phyloP scores from a whole-genome alignment of 768 basidiomycete genomes.

The Lentinula raphanica region DNA sequence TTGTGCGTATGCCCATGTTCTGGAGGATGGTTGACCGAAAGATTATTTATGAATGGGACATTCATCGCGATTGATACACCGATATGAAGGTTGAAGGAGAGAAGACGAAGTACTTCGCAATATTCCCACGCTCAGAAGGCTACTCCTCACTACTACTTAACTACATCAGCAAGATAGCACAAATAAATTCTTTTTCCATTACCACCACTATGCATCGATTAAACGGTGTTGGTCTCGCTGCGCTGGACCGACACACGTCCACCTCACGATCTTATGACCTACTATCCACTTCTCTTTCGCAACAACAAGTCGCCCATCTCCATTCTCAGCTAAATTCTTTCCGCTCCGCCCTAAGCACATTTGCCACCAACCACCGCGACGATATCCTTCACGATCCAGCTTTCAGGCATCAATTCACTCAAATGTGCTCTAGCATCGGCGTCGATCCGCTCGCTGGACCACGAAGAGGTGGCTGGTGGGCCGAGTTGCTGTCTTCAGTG shows the following conservation, averaged over 20 bases:
- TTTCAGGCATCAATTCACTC: slow-evolving; percentile 89
- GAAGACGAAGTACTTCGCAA: not conserved
- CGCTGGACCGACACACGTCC: slow-evolving; percentile 83
- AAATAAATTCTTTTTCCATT: not conserved
- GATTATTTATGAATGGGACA: slow-evolving; percentile 73
- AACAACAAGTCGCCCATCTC: slow-evolving; percentile 71
- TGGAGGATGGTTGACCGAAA: slow-evolving; percentile 34
- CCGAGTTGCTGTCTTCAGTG: slow-evolving; percentile 69
- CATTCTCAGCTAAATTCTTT: slow-evolving; percentile 81
- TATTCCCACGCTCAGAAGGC: too few species aligned
- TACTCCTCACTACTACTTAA: too few species aligned
- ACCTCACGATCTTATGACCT: slow-evolving; percentile 75
- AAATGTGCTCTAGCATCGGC: slow-evolving; percentile 92
- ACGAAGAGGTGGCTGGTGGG: slow-evolving; percentile 86
- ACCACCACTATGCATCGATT: slow-evolving; percentile 59
- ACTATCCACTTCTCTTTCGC: slow-evolving; percentile 75
- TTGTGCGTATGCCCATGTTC: slow-evolving; percentile 37
- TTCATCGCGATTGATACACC: slow-evolving; percentile 35
- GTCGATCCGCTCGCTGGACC: slow-evolving; percentile 92
- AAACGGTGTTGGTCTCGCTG: slow-evolving; percentile 83
- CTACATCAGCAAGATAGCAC: too few species aligned
- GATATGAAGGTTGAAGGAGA: not conserved
- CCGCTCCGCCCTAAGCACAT: slow-evolving; percentile 70
- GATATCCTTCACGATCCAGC: slow-evolving; percentile 79
- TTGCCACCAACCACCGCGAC: slow-evolving; percentile 78